Evolutionary conservation across 805 yeast species (phyloP).

Genomic region (Wickerhamomyces subpelliculosus): DNA sequence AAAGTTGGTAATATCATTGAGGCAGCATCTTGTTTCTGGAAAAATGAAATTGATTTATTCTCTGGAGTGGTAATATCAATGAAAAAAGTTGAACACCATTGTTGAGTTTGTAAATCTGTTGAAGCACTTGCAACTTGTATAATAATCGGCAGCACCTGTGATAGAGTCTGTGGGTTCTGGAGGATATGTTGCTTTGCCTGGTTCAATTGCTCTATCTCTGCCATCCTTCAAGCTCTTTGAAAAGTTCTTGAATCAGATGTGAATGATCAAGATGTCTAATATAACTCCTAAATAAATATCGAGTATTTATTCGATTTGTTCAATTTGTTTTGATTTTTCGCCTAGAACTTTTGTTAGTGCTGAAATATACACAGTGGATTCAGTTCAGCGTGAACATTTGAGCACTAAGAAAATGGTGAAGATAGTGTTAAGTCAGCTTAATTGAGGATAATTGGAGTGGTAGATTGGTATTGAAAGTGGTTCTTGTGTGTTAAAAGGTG

Average conservation of each 20-base stretch:
- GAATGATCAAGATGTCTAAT: too few species aligned
- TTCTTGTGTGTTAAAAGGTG: too few species aligned
- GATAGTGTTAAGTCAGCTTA: too few species aligned
- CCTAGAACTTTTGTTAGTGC: not conserved
- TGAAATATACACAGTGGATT: too few species aligned
- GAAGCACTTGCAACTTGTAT: not conserved
- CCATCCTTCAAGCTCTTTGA: not conserved
- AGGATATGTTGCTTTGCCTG: constrained; percentile 33
- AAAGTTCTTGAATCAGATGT: not conserved
- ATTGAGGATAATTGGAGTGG: too few species aligned
- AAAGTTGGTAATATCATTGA: constrained; percentile 8
- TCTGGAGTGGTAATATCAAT: not conserved
- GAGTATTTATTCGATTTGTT: too few species aligned
- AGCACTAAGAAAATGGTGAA: too few species aligned
- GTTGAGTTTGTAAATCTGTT: constrained; percentile 1
- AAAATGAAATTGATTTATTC: not conserved
- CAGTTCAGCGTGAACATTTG: too few species aligned
- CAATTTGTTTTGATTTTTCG: not conserved
- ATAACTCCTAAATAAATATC: too few species aligned
- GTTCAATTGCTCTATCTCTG: constrained; percentile 21
- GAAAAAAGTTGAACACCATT: constrained; percentile 2
- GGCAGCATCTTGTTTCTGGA: constrained; percentile 13
- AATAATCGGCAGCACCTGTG: constrained; percentile 24
- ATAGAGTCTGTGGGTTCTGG: constrained; percentile 25
- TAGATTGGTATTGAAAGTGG: too few species aligned